Evolutionary conservation across 2,329 filamentous ascomycete genomes (phyloP).

Genomic region (Amesomyces nigricolor): DNA sequence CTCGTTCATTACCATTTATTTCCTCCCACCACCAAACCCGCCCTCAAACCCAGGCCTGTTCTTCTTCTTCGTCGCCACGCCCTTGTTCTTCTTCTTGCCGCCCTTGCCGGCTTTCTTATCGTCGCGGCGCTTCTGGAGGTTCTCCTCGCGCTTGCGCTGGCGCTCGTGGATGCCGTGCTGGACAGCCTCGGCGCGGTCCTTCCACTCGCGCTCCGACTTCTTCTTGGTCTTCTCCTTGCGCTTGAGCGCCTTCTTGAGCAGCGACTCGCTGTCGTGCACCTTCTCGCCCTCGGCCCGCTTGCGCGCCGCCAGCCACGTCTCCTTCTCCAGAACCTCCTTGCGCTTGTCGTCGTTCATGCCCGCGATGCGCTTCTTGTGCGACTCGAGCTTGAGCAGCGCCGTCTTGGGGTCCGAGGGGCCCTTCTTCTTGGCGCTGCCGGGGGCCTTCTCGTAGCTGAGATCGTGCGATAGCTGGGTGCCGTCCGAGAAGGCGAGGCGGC

Average conservation of each 20-base stretch:
- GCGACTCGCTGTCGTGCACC: slow-evolving; percentile 75
- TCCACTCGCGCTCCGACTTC: slow-evolving; percentile 89
- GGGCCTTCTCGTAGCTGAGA: slow-evolving; percentile 51
- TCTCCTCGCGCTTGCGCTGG: slow-evolving; percentile 77
- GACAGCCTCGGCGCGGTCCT: slow-evolving; percentile 65
- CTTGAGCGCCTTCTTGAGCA: slow-evolving; percentile 93
- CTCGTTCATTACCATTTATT: slow-evolving; percentile 28
- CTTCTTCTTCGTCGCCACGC: slow-evolving; percentile 41
- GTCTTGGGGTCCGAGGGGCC: slow-evolving; percentile 81
- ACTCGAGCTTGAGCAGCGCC: slow-evolving; percentile 78
- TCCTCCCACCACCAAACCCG: slow-evolving; percentile 55
- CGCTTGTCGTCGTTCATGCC: slow-evolving; percentile 74
- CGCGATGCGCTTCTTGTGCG: slow-evolving; percentile 75
- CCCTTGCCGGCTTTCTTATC: slow-evolving; percentile 59
- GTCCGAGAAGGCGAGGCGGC: slow-evolving; percentile 84
- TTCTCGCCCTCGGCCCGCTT: slow-evolving; percentile 85
- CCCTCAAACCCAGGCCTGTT: slow-evolving; percentile 62
- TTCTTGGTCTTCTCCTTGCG: slow-evolving; percentile 84
- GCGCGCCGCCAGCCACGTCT: slow-evolving; percentile 86
- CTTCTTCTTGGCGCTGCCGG: slow-evolving; percentile 57
- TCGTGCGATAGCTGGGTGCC: slow-evolving; percentile 73
- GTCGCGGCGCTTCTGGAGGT: slow-evolving; percentile 67
- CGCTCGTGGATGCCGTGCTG: slow-evolving; percentile 70
- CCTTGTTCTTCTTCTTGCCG: slow-evolving; percentile 46
- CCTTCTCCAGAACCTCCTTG: slow-evolving; percentile 85